Conservation (phyloP, 2,329 filamentous ascomycete species). For the Cordyceps farinosa region DNA sequence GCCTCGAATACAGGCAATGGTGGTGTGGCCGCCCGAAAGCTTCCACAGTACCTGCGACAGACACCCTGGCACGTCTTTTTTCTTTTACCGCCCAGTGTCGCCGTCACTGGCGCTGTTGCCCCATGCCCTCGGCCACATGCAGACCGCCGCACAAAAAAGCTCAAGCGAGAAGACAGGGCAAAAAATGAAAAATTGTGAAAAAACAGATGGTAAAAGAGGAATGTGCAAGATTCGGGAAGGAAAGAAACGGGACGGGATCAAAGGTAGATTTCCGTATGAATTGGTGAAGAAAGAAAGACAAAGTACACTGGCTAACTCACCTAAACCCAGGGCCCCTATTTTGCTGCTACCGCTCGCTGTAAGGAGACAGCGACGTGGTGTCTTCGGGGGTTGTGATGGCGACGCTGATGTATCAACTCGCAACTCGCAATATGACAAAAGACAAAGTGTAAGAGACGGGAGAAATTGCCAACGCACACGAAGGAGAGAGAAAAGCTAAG, state of each 20-base stretch:
- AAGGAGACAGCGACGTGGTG: background rate
- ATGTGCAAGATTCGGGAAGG: background rate
- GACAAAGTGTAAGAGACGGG: background rate
- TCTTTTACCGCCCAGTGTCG: slow-evolving; percentile 1
- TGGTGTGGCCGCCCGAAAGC: background rate
- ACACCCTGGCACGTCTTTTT: background rate
- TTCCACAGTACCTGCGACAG: background rate
- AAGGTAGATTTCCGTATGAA: background rate
- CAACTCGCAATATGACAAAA: background rate
- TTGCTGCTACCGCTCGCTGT: background rate
- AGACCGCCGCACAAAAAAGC: slow-evolving; percentile 15
- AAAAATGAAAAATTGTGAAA: background rate
- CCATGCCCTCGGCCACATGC: slow-evolving; percentile 6
- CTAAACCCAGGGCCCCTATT: slow-evolving; percentile 5
- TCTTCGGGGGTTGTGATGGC: background rate
- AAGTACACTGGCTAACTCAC: background rate
- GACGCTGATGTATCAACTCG: background rate
- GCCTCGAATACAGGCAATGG: background rate
- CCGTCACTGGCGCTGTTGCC: background rate
- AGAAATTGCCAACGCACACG: background rate
- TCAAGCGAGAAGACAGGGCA: slow-evolving; percentile 16
- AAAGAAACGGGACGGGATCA: background rate
- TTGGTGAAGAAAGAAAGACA: background rate
- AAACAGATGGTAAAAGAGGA: background rate
- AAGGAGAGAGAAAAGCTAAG: background rate